A percentile compares a stretch with the other conserved stretches of the same genome.
phyloP scores from a whole-genome alignment of 805 yeast species.

The Monosporozyma yasuniensis region DNA sequence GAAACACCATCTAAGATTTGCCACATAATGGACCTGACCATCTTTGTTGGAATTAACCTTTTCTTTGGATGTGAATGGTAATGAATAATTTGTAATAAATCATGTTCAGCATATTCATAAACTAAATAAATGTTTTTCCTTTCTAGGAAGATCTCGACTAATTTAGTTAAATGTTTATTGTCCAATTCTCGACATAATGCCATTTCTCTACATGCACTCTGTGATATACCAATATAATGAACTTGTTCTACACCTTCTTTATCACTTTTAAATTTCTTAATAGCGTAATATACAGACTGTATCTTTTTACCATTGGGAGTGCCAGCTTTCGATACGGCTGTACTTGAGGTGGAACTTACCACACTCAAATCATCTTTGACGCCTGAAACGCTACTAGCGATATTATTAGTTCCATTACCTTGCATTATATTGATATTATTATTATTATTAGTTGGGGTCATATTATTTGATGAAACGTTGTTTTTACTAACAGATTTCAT shows the following conservation, averaged over 20 bases:
- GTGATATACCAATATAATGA: slow-evolving; percentile 91
- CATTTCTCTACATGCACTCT: slow-evolving; percentile 94
- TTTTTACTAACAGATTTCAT: neutral
- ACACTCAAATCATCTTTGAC: neutral
- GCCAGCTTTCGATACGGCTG: neutral
- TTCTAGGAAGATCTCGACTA: slow-evolving; percentile 78
- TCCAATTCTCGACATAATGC: slow-evolving; percentile 81
- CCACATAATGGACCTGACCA: slow-evolving; percentile 80
- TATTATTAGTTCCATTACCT: neutral
- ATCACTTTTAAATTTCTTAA: slow-evolving; percentile 92
- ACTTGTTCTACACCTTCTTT: slow-evolving; percentile 75
- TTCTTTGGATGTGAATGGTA: slow-evolving; percentile 86
- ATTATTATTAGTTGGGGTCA: neutral
- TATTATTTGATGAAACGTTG: neutral
- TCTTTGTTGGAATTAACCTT: slow-evolving; percentile 65
- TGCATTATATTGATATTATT: neutral
- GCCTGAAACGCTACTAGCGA: neutral
- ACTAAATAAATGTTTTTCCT: slow-evolving; percentile 89
- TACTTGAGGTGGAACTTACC: neutral
- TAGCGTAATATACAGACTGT: slow-evolving; percentile 49
- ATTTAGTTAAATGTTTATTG: slow-evolving; percentile 69
- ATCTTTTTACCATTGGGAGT: neutral
- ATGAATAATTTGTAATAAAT: slow-evolving; percentile 86
- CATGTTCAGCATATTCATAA: slow-evolving; percentile 94
- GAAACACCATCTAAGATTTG: slow-evolving; percentile 89